Base-by-base conservation (phyloP, 768 basidiomycete genomes). In the Lentinula boryana region DNA sequence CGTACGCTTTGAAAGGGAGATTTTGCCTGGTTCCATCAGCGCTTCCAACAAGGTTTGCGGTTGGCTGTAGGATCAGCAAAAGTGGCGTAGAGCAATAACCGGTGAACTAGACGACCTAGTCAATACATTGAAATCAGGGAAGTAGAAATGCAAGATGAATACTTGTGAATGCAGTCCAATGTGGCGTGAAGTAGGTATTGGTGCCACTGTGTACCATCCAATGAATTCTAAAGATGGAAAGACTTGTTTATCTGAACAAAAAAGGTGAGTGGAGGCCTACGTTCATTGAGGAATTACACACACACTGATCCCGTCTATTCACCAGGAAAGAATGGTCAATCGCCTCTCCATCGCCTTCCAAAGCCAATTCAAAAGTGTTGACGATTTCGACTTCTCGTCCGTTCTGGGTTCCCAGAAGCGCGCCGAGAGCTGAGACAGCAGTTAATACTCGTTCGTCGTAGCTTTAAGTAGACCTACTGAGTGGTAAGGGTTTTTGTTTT, bases 171-270 rank as follows among this genome's bases (percentile, higher is more conserved):
- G 93, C 16, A 98, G 80, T 1, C 83, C 78, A 49, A 93, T 86
- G 68, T 98, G 94, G 18, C 76, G 77, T n/a, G 81, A 68, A 1
- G 87, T 87, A 0, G 93, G 93, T 10, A 78, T 76, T n/a, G 81
- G 71, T 15, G 93, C 88, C 48, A 95, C 87, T 0, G 91, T 91
- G 74, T 99, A 99, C 97, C 97, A 99, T 7, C 97, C 97, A 55
- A 99, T 91, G 69, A 99, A 88, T 69, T 98, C 97, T 36, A 98
- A 81, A 0, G 95, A 94, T 10, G 97, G 97, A 72, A 99, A 98
- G 21, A 98, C 96, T 75, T 97, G 95, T 73, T 96, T 96, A 80
- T 95, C 96, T 98, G 72, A 48, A 52, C 46, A 56, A 21, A 49
- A 59, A 63, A 35, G 21, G 60, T 55, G 52, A 46, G 38, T 55